Conservation (phyloP, 2,329 filamentous ascomycete genomes). For the Trichophaea hybrida region DNA sequence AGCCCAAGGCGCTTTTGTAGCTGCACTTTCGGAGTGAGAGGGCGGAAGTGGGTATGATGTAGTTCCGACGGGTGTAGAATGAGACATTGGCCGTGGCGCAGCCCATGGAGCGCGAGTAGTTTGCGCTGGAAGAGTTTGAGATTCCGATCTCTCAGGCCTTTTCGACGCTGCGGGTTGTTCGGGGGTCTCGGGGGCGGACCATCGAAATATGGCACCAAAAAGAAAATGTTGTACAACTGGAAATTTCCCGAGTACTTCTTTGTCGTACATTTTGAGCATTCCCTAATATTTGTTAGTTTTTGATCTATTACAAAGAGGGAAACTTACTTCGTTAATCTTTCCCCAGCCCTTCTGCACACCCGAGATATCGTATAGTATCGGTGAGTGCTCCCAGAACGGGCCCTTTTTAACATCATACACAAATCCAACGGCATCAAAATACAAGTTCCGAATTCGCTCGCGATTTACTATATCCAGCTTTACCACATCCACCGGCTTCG, state of each 20-base stretch:
- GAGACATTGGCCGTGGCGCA: neutral
- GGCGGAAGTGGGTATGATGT: neutral
- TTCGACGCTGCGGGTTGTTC: neutral
- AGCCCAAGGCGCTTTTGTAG: constrained; percentile 14
- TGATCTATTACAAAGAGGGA: neutral
- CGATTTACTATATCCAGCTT: constrained; percentile 50
- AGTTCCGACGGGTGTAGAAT: neutral
- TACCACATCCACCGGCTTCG: constrained; percentile 55
- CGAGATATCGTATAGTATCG: constrained; percentile 85
- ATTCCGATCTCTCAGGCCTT: neutral
- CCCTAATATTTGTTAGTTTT: constrained; percentile 40
- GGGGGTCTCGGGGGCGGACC: constrained; percentile 34
- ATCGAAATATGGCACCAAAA: constrained; percentile 67
- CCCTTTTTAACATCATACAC: constrained; percentile 95
- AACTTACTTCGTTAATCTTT: constrained; percentile 73
- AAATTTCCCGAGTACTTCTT: constrained; percentile 90
- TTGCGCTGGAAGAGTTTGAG: neutral
- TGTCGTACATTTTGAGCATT: constrained; percentile 99
- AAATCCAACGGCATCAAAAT: constrained; percentile 90
- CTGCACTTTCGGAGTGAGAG: neutral
- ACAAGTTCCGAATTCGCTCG: constrained; percentile 60
- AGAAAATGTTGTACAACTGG: constrained; percentile 95
- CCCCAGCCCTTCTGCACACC: constrained; percentile 89
- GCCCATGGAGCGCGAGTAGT: constrained; percentile 15
- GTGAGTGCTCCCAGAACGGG: constrained; percentile 94